These are phyloP conservation scores for Kuraishia hungarica DNA, from an alignment of 805 yeast species.

Conservation along the genomic window DNA sequence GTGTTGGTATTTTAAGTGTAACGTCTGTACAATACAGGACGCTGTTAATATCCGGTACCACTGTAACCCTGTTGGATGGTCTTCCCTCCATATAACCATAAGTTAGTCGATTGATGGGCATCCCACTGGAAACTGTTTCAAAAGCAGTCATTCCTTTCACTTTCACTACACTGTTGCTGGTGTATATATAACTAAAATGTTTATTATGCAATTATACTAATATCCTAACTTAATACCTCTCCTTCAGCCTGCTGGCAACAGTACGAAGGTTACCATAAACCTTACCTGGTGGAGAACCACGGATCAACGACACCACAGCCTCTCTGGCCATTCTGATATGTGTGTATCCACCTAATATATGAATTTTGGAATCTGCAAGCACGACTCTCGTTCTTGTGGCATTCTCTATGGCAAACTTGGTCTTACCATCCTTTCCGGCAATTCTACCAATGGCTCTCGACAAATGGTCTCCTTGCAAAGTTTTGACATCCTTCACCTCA, in stretches of 20 bases:
- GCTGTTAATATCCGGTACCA: too few relatives aligned
- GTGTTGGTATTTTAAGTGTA: too few relatives aligned
- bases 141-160: too few relatives aligned
- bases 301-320: constrained; percentile 86
- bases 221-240: constrained; percentile 52
- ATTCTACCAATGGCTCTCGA: constrained; percentile 99
- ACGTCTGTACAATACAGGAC: too few relatives aligned
- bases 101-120: too few relatives aligned
- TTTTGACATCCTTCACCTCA: constrained; percentile 94
- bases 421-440: constrained; percentile 99
- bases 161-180: too few relatives aligned
- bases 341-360: constrained; percentile 93
- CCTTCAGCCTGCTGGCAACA: constrained; percentile 95
- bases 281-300: constrained; percentile 98
- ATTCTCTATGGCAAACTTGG: constrained; percentile 96
- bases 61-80: too few relatives aligned
- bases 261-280: constrained; percentile 96
- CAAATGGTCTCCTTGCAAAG: constrained; percentile 90
- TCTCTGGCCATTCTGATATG: constrained; percentile 99
- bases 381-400: constrained; percentile 98
- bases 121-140: too few relatives aligned
- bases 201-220: background rate
- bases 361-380: constrained; percentile 93
- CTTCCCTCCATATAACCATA: too few relatives aligned
- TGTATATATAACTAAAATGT: too few relatives aligned